Evolutionary conservation across 306 rosid species (phyloP).

Genomic region (Rosa chinensis): DNA sequence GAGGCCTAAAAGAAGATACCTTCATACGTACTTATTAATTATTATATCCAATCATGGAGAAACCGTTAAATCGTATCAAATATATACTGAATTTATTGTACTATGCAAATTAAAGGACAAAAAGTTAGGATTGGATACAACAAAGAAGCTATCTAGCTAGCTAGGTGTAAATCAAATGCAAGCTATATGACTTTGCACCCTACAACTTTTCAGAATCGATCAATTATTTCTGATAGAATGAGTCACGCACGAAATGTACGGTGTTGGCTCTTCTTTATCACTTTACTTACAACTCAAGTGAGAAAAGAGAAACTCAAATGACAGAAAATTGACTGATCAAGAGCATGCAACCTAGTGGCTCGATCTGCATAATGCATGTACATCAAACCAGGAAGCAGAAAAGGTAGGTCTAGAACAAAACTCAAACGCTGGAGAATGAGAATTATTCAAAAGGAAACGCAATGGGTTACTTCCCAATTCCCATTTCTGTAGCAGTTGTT

Average conservation of each 20-base stretch:
- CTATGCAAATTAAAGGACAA: neutral
- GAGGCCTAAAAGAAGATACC: too few species aligned
- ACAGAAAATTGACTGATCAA: neutral
- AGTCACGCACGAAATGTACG: neutral
- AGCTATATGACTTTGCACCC: neutral
- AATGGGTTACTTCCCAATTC: neutral
- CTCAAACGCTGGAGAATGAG: neutral
- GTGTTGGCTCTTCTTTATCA: neutral
- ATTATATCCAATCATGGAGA: neutral
- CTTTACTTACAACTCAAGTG: neutral
- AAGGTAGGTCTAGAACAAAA: neutral
- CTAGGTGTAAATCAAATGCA: neutral
- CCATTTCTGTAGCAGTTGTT: slow-evolving; percentile 13
- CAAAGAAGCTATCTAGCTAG: neutral
- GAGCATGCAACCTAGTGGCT: neutral
- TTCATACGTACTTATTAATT: too few species aligned
- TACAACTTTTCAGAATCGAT: neutral
- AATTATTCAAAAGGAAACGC: neutral
- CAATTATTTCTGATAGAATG: neutral
- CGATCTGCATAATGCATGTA: neutral
- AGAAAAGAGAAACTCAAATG: slow-evolving; percentile 6
- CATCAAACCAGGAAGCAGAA: neutral
- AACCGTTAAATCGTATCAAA: neutral
- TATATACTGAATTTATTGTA: neutral
- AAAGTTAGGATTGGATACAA: neutral